Base-by-base conservation (phyloP, 768 basidiomycete genomes). In the Terana coerulea region DNA sequence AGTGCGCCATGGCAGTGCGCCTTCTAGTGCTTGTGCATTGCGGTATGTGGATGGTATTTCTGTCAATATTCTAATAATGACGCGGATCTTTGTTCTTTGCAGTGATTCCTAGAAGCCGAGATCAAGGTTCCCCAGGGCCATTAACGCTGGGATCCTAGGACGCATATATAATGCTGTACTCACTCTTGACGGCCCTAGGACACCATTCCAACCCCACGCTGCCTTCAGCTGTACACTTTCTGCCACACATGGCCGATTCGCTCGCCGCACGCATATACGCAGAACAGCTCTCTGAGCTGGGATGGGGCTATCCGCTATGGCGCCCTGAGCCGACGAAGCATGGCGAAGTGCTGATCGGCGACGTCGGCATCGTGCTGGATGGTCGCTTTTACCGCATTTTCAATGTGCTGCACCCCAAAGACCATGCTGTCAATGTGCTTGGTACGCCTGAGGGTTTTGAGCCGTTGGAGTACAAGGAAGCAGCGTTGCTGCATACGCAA, bases 301-400 rank as follows among this genome's bases (percentile, higher is more conserved):
- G 35, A 9, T 28, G 40, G 24, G 48, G 48, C 11, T 33, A 51
- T 2, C 53, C 61, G 6, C 54, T 62, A 3, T 62, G 61, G 61
- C 22, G 34, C 10, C 59, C 61, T 2, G 55, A 59, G 29, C 59
- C 53, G 3, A 47, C 46, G 8, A 39, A 40, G 6, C 10, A 26
- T 15, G 49, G 52, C 24, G 56, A 57, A 26, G 50, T 57, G 11
- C 40, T 47, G 24, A 51, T 62, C 33, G 61, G 61, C 2, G 59
- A 62, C 35, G 56, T 62, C 14, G 61, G 61, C 2, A 57, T 55
- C 28, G 19, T 54, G 11, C 14, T 14, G 5, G 29, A 52, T 2
- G 61, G 61, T 3, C 42, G 17, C 1, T 62, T 62, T 54, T 51
- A 28, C 21, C 59, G 55, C 0, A 33, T 62, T 6, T 62, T 62